Evolutionary conservation across 805 yeast genomes (phyloP), one percentile per base, ranked within the genome.

Genomic region (Lachancea sp.): DNA sequence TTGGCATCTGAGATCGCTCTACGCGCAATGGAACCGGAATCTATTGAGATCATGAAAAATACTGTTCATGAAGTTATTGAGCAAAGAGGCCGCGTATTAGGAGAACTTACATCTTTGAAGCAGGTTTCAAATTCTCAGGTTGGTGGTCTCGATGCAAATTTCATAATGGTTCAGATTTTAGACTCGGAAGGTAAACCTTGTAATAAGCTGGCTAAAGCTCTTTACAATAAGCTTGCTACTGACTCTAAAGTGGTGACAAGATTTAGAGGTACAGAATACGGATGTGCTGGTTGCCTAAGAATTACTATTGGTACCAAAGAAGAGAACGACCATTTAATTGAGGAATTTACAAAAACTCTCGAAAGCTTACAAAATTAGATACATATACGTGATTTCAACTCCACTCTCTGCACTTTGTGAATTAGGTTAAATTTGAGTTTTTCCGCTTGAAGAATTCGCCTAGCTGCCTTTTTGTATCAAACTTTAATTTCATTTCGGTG

Each of bases 101-200:
- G 70, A 3, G 76, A 71, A 41, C 69, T 93, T 30, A 73, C 75
- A 19, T 60, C 70, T 17, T 59, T 90, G 34, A 68, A 77, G 5
- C 81, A 84, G 11, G 72, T 91, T 19, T 95, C 60, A 22, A 51
- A 93, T 19, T 73, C 73, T 47, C 76, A 82, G 45, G 75, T 88
- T 42, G 98, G 99, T 35, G 89, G 93, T 1, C 59, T 77, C 41
- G 96, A 87, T 62, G 82, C 97, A 3, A 93, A 93, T 63, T 93
- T 93, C 63, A 53, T 93, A 7, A 72, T 93, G 46, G 61, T 90
- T 13, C 84, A 88, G 61, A 70, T 91, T 17, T 71, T 86, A 43
- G 81, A 80, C 58, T 88, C 89, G 4, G 55, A 62, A 16, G 18
- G 15, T 16, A 41, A 35, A 58, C 89, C 89, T 5, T 91, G 96